A percentile compares a stretch with the other conserved stretches of the same genome.
Conservation (phyloP, 2,329 filamentous ascomycete species). For the Xylaria sp. region DNA sequence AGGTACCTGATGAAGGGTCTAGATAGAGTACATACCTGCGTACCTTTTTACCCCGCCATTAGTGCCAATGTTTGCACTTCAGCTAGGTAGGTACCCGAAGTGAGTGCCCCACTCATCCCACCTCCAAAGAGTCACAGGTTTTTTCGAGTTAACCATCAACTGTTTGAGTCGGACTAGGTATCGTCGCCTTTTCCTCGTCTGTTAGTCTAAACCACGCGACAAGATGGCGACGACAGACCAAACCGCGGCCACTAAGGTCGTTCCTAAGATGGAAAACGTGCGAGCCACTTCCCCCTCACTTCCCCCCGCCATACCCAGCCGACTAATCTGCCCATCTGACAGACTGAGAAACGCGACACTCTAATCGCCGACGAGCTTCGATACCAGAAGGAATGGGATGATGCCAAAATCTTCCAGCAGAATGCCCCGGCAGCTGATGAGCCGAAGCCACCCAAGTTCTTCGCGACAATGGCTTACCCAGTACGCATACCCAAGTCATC, state of each 20-base stretch:
- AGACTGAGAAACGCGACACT: conserved; percentile 41
- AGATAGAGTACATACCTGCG: neutral
- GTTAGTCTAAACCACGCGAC: conserved; percentile 4
- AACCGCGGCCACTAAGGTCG: conserved; percentile 25
- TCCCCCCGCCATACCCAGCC: neutral
- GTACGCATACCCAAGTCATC: conserved; percentile 16
- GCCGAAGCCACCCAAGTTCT: conserved; percentile 89
- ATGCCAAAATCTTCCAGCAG: conserved; percentile 81
- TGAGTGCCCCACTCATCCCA: conserved; percentile 32
- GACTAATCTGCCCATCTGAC: conserved; percentile 13
- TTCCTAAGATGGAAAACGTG: conserved; percentile 39
- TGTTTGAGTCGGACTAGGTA: neutral
- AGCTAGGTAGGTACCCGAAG: neutral
- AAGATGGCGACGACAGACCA: conserved; percentile 33
- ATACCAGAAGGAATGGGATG: conserved; percentile 87
- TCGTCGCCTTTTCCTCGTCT: neutral
- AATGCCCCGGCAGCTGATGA: conserved; percentile 84
- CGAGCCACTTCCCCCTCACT: neutral
- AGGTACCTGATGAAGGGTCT: too few species aligned
- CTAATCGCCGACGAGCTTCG: conserved; percentile 38
- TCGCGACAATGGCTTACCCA: conserved; percentile 68
- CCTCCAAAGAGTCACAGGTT: conserved; percentile 30
- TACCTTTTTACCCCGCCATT: conserved; percentile 5
- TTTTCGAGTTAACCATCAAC: conserved; percentile 24
- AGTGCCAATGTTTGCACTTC: neutral